Evolutionary conservation across 1,284 basidiomycete species (phyloP), one percentile per base, ranked within the genome.

Genomic region (Malassezia arunalokei): DNA sequence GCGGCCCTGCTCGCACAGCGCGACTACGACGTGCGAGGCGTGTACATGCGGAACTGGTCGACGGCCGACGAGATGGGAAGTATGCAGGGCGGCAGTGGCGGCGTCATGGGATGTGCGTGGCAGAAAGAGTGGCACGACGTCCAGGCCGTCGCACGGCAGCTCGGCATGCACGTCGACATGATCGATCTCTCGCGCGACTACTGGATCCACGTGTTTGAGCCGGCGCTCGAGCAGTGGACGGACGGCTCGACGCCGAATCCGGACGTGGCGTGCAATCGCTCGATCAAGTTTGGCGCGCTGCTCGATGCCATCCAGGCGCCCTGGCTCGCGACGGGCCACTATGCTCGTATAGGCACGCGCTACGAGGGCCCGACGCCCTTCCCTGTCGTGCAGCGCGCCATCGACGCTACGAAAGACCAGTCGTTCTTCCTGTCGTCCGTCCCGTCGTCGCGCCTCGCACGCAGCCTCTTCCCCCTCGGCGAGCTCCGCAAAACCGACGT

Each of bases 31-130:
- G 14, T 85, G 81, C 50, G 43, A 1, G 89, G 88, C 1, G 79
- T 95, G 0, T 96, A 85, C 74, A 95, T 95, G 92, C 81, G 88
- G 24, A 95, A 96, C 61, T 96, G 92, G 91, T 66, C 63, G 43
- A 62, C 62, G 37, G 51, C 67, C n/a, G 69, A 72, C 35, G 89
- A 79, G 83, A 63, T 82, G 79, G 14, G 78, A 80, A 43, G 81
- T 1, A 52, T 66, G 32, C 59, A 60, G 14, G 68, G 67, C 1
- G 72, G 78, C 1, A 62, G 63, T 8, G 69, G 69, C 24, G 69
- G 69, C 5, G 54, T 61, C 1, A 45, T 56, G 31, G 87, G 87
- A 0, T 95, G 92, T 69, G 84, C 87, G 66, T 96, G 92, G 92
- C 85, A 95, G 74, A 83, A 82, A 51, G 91, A 96, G 65, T 96